These are phyloP conservation scores for Nigrospora osmanthi DNA, from an alignment of 2,329 filamentous ascomycete species.

Conservation along the genomic window DNA sequence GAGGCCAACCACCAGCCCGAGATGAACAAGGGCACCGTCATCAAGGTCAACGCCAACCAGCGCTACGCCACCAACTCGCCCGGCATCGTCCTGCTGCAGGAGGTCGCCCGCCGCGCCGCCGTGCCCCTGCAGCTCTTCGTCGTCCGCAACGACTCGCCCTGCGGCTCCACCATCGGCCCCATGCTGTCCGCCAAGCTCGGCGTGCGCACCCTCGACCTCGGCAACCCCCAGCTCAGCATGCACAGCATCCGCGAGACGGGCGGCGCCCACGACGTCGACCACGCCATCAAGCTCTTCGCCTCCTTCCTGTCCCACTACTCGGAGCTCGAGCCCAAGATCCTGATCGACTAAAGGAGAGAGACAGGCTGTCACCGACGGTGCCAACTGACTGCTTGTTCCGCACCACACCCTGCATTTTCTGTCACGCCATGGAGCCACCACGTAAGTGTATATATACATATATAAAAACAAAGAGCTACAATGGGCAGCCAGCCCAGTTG, in stretches of 20 bases:
- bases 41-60: conserved; percentile 97
- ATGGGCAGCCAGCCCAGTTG: too few species aligned
- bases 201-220: conserved; percentile 81
- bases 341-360: conserved; percentile 56
- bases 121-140: conserved; percentile 95
- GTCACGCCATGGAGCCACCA: too few species aligned
- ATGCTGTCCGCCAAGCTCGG: conserved; percentile 86
- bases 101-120: conserved; percentile 64
- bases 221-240: conserved; percentile 93
- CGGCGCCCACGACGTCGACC: conserved; percentile 78
- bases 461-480: too few species aligned
- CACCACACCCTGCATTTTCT: too few species aligned
- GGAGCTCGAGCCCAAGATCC: conserved; percentile 72
- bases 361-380: too few species aligned
- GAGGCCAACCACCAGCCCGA: conserved; percentile 84
- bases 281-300: conserved; percentile 79
- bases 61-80: conserved; percentile 95
- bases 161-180: conserved; percentile 95
- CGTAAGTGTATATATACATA: too few species aligned
- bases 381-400: too few species aligned
- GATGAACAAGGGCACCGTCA: conserved; percentile 85
- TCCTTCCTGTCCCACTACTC: conserved; percentile 82
- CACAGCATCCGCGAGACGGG: conserved; percentile 93
- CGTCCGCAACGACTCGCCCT: conserved; percentile 89
- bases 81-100: conserved; percentile 86